A percentile compares a stretch with the other conserved stretches of the same genome.
phyloP scores from a whole-genome alignment of 1,139 yeast genomes.

The Blastobotrys aristatus region DNA sequence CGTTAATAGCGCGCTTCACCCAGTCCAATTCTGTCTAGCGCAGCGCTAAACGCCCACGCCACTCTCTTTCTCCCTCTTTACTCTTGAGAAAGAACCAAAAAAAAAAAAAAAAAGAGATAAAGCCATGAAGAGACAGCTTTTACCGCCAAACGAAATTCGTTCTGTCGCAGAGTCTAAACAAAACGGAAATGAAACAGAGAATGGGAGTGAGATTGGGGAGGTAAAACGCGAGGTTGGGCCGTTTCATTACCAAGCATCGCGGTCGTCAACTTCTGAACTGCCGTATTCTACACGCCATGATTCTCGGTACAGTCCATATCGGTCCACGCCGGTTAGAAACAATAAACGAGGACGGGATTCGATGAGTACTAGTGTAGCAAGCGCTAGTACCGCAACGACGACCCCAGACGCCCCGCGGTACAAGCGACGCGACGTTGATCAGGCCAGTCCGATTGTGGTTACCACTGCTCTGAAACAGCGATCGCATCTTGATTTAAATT shows the following conservation, averaged over 20 bases:
- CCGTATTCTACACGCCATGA: slow-evolving; percentile 3
- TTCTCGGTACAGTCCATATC: not conserved
- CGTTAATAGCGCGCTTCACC: too few species aligned
- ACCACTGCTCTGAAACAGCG: not conserved
- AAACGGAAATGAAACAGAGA: too few species aligned
- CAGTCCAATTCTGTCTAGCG: too few species aligned
- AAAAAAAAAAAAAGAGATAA: too few species aligned
- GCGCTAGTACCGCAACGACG: too few species aligned
- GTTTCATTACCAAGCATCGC: slow-evolving; percentile 10
- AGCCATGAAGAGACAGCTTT: too few species aligned
- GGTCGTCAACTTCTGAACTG: slow-evolving; percentile 6
- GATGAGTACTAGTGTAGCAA: not conserved
- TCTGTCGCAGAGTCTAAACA: too few species aligned
- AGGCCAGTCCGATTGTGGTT: not conserved
- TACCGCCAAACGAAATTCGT: too few species aligned
- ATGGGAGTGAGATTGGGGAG: too few species aligned
- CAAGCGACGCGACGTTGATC: slow-evolving; percentile 1
- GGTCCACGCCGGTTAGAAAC: not conserved
- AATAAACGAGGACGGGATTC: slow-evolving; percentile 3
- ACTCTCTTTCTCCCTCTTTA: too few species aligned
- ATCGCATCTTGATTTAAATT: slow-evolving; percentile 5
- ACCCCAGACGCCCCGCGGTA: not conserved
- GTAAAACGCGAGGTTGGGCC: slow-evolving; percentile 9
- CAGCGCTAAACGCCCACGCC: too few species aligned
- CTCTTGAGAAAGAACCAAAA: not conserved